phyloP scores from a whole-genome alignment of 2,329 filamentous ascomycete species.

The Dactylellina cionopaga region DNA sequence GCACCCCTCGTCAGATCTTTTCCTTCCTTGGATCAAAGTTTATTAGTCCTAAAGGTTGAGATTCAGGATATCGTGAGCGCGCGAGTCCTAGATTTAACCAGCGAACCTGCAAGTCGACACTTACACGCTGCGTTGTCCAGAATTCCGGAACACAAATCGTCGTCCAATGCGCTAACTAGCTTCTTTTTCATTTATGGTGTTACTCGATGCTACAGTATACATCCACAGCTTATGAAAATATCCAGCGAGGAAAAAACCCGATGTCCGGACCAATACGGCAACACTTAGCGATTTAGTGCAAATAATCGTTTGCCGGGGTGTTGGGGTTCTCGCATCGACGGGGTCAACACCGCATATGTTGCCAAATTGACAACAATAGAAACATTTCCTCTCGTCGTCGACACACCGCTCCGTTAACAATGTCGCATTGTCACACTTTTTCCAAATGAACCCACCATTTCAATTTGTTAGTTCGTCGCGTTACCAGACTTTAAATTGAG shows the following conservation, averaged over 20 bases:
- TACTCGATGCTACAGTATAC: neutral
- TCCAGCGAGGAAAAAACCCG: neutral
- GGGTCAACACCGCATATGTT: conserved; percentile 23
- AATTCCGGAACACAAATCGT: too few relatives aligned
- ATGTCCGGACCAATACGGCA: conserved; percentile 7
- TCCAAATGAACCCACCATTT: neutral
- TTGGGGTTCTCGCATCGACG: conserved; percentile 34
- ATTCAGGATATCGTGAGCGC: too few relatives aligned
- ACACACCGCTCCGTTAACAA: neutral
- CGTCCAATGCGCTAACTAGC: too few relatives aligned
- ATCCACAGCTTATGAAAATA: neutral
- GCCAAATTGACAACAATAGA: neutral
- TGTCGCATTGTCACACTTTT: neutral
- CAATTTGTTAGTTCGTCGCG: conserved; percentile 17
- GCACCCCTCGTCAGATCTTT: too few relatives aligned
- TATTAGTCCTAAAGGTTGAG: too few relatives aligned
- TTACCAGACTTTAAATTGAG: neutral
- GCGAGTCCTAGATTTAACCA: too few relatives aligned
- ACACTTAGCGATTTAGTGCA: conserved; percentile 5
- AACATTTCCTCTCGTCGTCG: neutral
- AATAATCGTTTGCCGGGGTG: neutral
- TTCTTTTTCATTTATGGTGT: too few relatives aligned
- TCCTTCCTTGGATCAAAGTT: too few relatives aligned
- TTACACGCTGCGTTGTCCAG: too few relatives aligned
- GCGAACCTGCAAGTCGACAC: too few relatives aligned